phyloP scores from a whole-genome alignment of 2,329 filamentous ascomycete genomes.

The Monosporascus ibericus region DNA sequence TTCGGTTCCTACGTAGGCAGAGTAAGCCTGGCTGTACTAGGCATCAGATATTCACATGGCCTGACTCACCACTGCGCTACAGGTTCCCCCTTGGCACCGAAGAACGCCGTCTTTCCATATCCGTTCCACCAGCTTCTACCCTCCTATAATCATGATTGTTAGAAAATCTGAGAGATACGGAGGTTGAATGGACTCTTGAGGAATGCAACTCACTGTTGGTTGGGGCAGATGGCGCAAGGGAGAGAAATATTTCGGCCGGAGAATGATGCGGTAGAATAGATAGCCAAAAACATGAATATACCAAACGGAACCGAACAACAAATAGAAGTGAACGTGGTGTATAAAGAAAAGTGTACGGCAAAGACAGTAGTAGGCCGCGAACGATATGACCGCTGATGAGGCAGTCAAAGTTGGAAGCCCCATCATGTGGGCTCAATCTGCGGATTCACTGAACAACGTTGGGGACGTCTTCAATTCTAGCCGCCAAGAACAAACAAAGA shows the following conservation, averaged over 20 bases:
- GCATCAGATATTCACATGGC: too few relatives aligned
- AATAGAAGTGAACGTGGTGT: neutral
- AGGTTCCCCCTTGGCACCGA: conserved; percentile 2
- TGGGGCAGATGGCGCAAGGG: conserved; percentile 4
- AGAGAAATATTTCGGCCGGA: conserved; percentile 7
- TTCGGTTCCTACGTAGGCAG: neutral
- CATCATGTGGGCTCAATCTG: too few relatives aligned
- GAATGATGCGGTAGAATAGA: conserved; percentile 1
- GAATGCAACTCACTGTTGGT: conserved; percentile 2
- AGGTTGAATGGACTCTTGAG: too few relatives aligned
- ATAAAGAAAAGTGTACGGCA: too few relatives aligned
- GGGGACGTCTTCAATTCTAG: too few relatives aligned
- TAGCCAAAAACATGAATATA: neutral
- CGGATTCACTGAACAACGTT: too few relatives aligned
- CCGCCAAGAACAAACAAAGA: too few relatives aligned
- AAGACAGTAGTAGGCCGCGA: too few relatives aligned
- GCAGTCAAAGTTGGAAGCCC: too few relatives aligned
- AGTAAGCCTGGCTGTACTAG: too few relatives aligned
- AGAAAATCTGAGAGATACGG: too few relatives aligned
- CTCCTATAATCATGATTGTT: neutral
- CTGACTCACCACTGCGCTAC: conserved; percentile 2
- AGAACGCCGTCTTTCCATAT: conserved; percentile 2
- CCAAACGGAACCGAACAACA: neutral
- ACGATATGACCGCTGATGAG: too few relatives aligned
- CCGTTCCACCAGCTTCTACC: conserved; percentile 8